A percentile compares a stretch with the other conserved stretches of the same genome.
Evolutionary conservation across 306 rosid species (phyloP).

Genomic region (Senna tora): DNA sequence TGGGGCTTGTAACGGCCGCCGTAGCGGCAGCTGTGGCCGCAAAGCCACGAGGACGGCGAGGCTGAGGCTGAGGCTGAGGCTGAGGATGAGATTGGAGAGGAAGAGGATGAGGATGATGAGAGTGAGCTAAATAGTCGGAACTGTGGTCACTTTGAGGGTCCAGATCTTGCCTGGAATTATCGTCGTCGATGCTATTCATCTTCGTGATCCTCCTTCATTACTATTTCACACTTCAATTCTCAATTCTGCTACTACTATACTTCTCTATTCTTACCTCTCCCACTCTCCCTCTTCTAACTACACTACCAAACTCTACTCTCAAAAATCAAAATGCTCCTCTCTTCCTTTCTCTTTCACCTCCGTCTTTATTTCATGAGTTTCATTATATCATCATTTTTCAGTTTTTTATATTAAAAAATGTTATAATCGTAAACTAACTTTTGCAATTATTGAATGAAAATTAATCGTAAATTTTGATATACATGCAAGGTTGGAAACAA

Average conservation of each 20-base stretch:
- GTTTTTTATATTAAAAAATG: too few species aligned
- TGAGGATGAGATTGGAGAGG: conserved; percentile 33
- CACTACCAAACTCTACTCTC: too few species aligned
- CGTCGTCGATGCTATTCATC: conserved; percentile 57
- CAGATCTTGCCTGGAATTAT: conserved; percentile 57
- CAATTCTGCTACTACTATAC: not conserved
- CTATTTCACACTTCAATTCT: not conserved
- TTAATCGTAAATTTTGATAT: too few species aligned
- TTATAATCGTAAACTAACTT: too few species aligned
- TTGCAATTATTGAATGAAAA: too few species aligned
- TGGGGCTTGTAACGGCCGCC: conserved; percentile 10
- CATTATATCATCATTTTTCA: too few species aligned
- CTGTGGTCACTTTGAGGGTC: conserved; percentile 72
- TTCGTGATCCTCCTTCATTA: conserved; percentile 7
- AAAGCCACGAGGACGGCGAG: conserved; percentile 95
- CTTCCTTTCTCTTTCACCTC: too few species aligned
- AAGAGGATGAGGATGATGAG: conserved; percentile 17
- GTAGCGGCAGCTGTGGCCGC: conserved; percentile 65
- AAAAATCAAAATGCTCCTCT: too few species aligned
- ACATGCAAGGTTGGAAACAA: too few species aligned
- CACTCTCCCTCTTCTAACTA: not conserved
- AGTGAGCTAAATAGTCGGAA: conserved; percentile 58
- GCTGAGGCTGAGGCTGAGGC: conserved; percentile 58
- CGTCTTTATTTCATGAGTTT: too few species aligned
- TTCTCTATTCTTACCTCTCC: not conserved